These are phyloP conservation scores for Cicer pinnatifidum DNA, from an alignment of 306 rosid genomes.

Conservation along the genomic window DNA sequence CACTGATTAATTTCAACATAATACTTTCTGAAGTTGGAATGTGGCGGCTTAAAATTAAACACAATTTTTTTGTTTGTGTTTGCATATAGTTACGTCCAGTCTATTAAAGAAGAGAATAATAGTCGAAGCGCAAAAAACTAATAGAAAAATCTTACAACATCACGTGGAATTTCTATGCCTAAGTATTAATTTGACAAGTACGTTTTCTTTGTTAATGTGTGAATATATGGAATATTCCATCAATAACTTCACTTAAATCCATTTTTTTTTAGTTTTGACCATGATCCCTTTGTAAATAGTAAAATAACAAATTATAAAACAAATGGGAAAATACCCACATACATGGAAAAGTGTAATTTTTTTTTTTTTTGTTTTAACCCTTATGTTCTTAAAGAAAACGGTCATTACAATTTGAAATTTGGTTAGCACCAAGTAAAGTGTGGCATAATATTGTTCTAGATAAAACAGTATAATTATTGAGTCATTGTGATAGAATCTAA, in stretches of 20 bases:
- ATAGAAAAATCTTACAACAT: not conserved
- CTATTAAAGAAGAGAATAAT: conserved; percentile 34
- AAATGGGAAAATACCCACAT: not conserved
- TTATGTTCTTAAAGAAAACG: no score
- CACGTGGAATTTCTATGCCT: conserved; percentile 1
- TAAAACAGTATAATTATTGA: not conserved
- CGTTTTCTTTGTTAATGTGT: not conserved
- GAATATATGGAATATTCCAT: conserved; percentile 4
- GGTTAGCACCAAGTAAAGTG: no score
- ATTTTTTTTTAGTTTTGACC: not conserved
- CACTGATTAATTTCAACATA: not conserved
- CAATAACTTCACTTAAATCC: conserved; percentile 12
- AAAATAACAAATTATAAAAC: not conserved
- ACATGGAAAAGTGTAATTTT: conserved; percentile 1
- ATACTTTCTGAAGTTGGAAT: conserved; percentile 1
- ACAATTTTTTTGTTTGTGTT: conserved; percentile 19
- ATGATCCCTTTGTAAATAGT: conserved; percentile 22
- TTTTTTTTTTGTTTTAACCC: not conserved
- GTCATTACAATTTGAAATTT: no score
- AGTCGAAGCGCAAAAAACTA: not conserved
- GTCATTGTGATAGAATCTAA: conserved; percentile 33
- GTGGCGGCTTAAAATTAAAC: not conserved
- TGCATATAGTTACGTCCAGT: conserved; percentile 24
- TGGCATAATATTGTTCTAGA: no score
- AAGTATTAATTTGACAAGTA: not conserved